Percentiles rank a stretch among this genome's conserved stretches.
Conservation (phyloP, 2,329 filamentous ascomycete species). For the Plectosphaerella cucumerina region DNA sequence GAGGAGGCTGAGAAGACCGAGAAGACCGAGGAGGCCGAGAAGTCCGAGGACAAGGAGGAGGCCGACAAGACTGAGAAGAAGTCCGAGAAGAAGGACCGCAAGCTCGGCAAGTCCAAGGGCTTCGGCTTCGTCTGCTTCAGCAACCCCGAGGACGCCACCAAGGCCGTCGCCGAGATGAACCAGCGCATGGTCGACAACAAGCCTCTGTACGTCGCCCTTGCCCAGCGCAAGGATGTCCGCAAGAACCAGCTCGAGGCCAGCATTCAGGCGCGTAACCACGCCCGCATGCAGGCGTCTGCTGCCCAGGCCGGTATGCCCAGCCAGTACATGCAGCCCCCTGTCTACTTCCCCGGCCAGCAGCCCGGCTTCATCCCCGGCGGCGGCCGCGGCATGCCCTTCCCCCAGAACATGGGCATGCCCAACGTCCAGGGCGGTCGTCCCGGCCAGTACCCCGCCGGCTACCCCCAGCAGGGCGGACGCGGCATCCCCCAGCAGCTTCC, state of each 20-base stretch:
- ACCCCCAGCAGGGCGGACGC: conserved; percentile 83
- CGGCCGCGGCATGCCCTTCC: conserved; percentile 64
- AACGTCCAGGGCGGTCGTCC: conserved; percentile 77
- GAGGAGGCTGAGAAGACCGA: conserved; percentile 46
- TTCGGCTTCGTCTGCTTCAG: conserved; percentile 99
- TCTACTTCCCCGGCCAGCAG: conserved; percentile 82
- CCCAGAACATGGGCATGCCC: conserved; percentile 63
- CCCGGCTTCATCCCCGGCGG: conserved; percentile 63
- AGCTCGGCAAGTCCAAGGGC: conserved; percentile 97
- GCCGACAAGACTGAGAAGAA: conserved; percentile 50
- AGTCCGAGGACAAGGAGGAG: conserved; percentile 36
- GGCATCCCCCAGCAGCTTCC: conserved; percentile 83
- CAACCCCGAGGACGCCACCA: conserved; percentile 98
- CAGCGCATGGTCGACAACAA: conserved; percentile 98
- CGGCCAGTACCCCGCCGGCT: conserved; percentile 77
- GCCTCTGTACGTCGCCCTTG: conserved; percentile 94
- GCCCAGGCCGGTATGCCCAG: conserved; percentile 85
- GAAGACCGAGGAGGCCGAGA: conserved; percentile 31
- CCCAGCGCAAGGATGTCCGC: conserved; percentile 98
- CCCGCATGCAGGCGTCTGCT: conserved; percentile 96
- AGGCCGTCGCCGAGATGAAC: conserved; percentile 99
- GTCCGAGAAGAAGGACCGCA: conserved; percentile 58
- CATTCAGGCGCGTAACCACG: conserved; percentile 98
- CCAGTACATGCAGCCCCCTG: conserved; percentile 81
- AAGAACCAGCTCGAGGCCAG: conserved; percentile 99